phyloP scores from a whole-genome alignment of 2,329 filamentous ascomycete species.

The Aphanoascus verrucosus region DNA sequence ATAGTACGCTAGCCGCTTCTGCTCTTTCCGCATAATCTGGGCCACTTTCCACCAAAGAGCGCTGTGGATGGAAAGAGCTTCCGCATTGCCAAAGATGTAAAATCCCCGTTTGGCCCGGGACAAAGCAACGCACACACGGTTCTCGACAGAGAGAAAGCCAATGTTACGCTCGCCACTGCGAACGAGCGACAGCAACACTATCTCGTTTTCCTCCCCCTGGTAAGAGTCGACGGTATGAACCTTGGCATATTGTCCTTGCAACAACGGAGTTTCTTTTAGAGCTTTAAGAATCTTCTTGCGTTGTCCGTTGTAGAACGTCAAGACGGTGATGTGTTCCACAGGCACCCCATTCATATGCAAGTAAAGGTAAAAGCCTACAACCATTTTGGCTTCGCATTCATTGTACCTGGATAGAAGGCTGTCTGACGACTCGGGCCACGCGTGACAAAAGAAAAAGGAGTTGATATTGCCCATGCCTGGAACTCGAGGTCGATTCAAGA shows the following conservation, averaged over 20 bases:
- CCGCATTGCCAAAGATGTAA: constrained; percentile 71
- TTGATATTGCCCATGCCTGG: constrained; percentile 53
- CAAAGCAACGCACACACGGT: constrained; percentile 52
- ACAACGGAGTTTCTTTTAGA: constrained; percentile 34
- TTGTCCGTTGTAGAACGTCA: constrained; percentile 86
- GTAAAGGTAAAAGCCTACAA: constrained; percentile 61
- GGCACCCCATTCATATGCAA: constrained; percentile 56
- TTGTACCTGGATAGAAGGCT: constrained; percentile 59
- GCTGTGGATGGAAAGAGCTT: constrained; percentile 40
- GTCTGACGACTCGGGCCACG: constrained; percentile 55
- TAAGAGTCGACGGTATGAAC: constrained; percentile 80
- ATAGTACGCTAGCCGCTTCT: constrained; percentile 36
- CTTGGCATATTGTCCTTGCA: constrained; percentile 42
- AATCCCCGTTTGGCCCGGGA: constrained; percentile 66
- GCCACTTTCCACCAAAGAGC: constrained; percentile 44
- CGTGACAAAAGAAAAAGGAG: constrained; percentile 54
- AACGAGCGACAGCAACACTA: constrained; percentile 70
- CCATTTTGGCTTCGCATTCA: constrained; percentile 60
- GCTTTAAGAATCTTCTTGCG: constrained; percentile 50
- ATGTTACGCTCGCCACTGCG: constrained; percentile 54
- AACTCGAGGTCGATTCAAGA: constrained; percentile 44
- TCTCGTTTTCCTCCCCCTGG: constrained; percentile 81
- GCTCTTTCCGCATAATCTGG: constrained; percentile 30
- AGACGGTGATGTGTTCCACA: constrained; percentile 56
- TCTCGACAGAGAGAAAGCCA: constrained; percentile 62